Evolutionary conservation across 108 stramenopile genomes (phyloP), one percentile per base, ranked within the genome.

Genomic region (Fragilaria crotonensis): DNA sequence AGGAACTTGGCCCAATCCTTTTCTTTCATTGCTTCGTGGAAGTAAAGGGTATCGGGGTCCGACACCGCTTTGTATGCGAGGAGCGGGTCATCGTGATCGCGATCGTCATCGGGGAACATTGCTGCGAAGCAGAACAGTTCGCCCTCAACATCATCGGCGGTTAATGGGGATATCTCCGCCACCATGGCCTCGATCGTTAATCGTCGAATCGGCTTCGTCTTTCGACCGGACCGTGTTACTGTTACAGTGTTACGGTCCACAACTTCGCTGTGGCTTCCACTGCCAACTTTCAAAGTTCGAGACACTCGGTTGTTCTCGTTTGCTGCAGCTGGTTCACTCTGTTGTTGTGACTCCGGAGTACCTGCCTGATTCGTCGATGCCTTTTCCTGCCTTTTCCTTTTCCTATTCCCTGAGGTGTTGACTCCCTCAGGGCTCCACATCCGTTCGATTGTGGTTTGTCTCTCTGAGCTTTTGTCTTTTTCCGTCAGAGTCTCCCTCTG

Each of bases 11-110:
- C 19, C 14, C 53, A 25, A 32, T 61, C 61, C 1, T 18, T 50
- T 28, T 57, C 48, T 41, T 62, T 57, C 32, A 67, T 33, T 21
- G 58, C 66, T 60, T 67, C 28, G 25, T 59, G 49, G 23, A 46
- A 20, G 1, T 59, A 46, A 25, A 59, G 3, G 2, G 23, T 59
- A 31, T 59, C 58, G 5, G 58, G 41, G 27, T 59, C 45, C 18
- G 58, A 45, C 1, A 21, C n/a, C n/a, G 58, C 58, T 3, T 23
- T 29, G 44, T 25, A 59, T 2, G 58, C 44, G 25, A 54, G 25
- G 5, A 54, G 29, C 29, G 54, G 54, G 19, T 54, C 29, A 26
- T 54, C 29, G 7, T 26, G 11, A 9, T 30, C 54, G 11, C 7
- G 14, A 7, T 11, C 28, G 25, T 54, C 11, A 54, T 26, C 9